Conservation (phyloP, 208 protist species). For the Porcisia deanei region DNA sequence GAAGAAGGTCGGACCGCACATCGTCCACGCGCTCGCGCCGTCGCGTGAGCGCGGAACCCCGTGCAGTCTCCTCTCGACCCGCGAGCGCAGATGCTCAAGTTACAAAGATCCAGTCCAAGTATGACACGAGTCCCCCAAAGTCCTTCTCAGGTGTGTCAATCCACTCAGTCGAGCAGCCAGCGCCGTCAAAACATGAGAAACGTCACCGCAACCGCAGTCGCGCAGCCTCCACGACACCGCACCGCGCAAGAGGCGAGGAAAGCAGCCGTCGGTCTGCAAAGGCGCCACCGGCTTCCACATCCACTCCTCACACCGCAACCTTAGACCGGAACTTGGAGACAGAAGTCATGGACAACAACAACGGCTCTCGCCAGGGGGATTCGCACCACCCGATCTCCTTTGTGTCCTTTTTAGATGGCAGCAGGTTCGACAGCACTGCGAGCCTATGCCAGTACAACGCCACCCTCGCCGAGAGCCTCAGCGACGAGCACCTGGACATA, state of each 20-base stretch:
- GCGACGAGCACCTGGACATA: slow-evolving; percentile 68
- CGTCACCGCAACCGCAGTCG: slow-evolving; percentile 4
- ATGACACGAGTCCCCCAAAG: slow-evolving; percentile 1
- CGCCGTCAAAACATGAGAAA: slow-evolving; percentile 1
- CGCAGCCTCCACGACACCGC: slow-evolving; percentile 5
- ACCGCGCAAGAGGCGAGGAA: neutral
- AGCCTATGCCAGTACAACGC: slow-evolving; percentile 80
- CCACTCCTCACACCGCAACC: slow-evolving; percentile 1
- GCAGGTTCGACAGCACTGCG: slow-evolving; percentile 59
- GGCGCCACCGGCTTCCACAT: neutral
- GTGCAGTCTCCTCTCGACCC: neutral
- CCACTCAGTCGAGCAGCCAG: slow-evolving; percentile 5
- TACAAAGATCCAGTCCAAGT: slow-evolving; percentile 7
- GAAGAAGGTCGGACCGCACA: slow-evolving; percentile 16
- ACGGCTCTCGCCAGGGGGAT: slow-evolving; percentile 24
- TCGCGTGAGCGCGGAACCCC: neutral
- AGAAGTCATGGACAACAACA: slow-evolving; percentile 17
- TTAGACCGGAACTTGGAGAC: neutral
- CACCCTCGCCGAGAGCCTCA: slow-evolving; percentile 64
- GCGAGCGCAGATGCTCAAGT: slow-evolving; percentile 1
- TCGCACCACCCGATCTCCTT: slow-evolving; percentile 42
- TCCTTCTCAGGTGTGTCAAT: neutral
- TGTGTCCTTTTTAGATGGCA: slow-evolving; percentile 77
- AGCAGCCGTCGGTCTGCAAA: neutral
- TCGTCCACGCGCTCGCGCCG: slow-evolving; percentile 18